Base-by-base conservation (phyloP, 139 green algal genomes). In the Chlamydomonas schloesseri region DNA sequence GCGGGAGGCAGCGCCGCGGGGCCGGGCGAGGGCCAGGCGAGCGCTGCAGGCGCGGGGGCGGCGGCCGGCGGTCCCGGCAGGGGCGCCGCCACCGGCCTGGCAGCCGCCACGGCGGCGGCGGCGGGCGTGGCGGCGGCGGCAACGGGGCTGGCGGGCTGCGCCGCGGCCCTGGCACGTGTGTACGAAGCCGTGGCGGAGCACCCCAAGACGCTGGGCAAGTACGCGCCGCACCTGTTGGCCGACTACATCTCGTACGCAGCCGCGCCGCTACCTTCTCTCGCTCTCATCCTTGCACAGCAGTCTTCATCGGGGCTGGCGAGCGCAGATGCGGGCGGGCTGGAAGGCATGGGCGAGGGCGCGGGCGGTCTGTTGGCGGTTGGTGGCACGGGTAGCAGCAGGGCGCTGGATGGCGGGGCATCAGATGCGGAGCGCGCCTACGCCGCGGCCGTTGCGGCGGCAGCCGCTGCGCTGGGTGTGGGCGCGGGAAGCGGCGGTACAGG, bases 161-260 rank as follows among this genome's bases (percentile, higher is more conserved):
- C 78, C 10, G 31, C 17, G 60, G 73, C 73, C 10, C 57, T 74
- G 20, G 46, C 37, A 0, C 71, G 83, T 0, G 83, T 88, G 64
- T 88, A 88, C 64, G 83, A 88, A 1, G 65, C 83, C 23, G 58
- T 83, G 50, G 58, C 83, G 46, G 83, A 71, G 33, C 72, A 88
- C 62, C 64, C 72, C 5, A 72, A 88, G 33, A 64, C 62, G 21
- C 31, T 82, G n/a, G 58, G 58, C 60, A 73, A 65, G 23, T 91
- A 91, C 75, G 83, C 53, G 26, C 11, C 78, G 18, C 81, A 84
- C 88, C 73, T 91, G 17, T 67, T 91, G 34, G 75, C 76, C 1
- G 88, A 91, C 62, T 91, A 91, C 62, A 64, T 91, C 53, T 31
- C 67, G 8, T 67, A 76, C 46, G 78, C 28, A 0, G 78, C 64